phyloP scores from a whole-genome alignment of 179 eudicot genomes.

The Beta corolliflora region DNA sequence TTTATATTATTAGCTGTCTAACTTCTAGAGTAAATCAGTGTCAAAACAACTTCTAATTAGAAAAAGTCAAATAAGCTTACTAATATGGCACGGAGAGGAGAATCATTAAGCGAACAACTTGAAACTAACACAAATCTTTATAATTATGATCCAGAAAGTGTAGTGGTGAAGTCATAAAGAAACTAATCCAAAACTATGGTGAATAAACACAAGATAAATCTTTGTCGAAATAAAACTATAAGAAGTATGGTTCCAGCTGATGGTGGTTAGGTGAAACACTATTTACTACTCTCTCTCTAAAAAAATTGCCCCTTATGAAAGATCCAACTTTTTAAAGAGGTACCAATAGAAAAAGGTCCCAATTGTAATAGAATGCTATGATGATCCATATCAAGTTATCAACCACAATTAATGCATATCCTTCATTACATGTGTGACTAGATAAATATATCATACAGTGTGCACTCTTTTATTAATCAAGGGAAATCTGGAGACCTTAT shows the following conservation, averaged over 20 bases:
- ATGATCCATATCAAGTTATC: background rate
- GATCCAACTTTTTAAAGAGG: background rate
- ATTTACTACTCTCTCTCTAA: background rate
- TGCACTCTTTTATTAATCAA: background rate
- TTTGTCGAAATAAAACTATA: background rate
- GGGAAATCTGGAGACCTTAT: background rate
- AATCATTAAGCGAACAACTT: background rate
- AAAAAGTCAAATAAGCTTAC: background rate
- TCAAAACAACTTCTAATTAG: background rate
- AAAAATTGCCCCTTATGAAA: no score
- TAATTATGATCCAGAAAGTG: background rate
- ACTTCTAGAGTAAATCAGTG: background rate
- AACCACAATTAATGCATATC: background rate
- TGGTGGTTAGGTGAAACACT: background rate
- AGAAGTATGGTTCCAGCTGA: background rate
- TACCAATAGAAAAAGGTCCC: background rate
- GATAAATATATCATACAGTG: background rate
- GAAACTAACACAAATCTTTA: conserved; percentile 3
- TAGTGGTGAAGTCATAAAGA: background rate
- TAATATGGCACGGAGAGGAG: background rate
- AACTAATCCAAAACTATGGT: background rate
- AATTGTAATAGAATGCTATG: no score
- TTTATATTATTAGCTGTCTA: background rate
- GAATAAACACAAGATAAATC: background rate
- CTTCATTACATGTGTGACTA: background rate